Evolutionary conservation across 163 green algal species (phyloP).

Genomic region (Prototheca wickerhamii): DNA sequence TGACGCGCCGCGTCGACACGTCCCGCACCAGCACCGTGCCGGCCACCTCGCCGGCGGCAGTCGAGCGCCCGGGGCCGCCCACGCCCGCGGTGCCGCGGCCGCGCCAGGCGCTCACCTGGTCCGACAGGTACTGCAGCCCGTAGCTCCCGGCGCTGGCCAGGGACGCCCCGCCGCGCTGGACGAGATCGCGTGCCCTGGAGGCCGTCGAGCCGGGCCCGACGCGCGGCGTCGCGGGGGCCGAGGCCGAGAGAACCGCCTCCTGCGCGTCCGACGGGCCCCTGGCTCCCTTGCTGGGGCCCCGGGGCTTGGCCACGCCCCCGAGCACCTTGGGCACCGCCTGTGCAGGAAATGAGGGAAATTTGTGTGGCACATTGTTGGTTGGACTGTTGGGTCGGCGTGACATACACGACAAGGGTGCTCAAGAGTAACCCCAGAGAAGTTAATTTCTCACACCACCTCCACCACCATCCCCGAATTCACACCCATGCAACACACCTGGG

Average conservation of each 20-base stretch:
- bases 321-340: not conserved
- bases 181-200: not conserved
- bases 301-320: too few species aligned
- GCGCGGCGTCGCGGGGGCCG: not conserved
- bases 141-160: constrained; percentile 12
- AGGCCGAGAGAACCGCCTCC: too few species aligned
- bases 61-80: not conserved
- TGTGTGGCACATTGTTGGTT: not conserved
- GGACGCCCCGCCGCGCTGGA: constrained; percentile 5
- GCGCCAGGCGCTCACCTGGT: constrained; percentile 12
- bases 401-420: too few species aligned
- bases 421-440: not conserved
- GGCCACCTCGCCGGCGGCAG: constrained; percentile 11
- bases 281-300: too few species aligned
- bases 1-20: constrained; percentile 24
- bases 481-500: constrained; percentile 13
- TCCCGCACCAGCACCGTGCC: constrained; percentile 48
- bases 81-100: not conserved
- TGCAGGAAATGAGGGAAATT: not conserved
- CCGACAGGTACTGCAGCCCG: constrained; percentile 19
- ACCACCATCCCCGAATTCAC: constrained; percentile 5
- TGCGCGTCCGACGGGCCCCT: too few species aligned
- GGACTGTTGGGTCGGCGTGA: constrained; percentile 9
- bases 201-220: not conserved
- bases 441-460: not conserved